phyloP scores from a whole-genome alignment of 306 rosid genomes.

The Alnus rubra region DNA sequence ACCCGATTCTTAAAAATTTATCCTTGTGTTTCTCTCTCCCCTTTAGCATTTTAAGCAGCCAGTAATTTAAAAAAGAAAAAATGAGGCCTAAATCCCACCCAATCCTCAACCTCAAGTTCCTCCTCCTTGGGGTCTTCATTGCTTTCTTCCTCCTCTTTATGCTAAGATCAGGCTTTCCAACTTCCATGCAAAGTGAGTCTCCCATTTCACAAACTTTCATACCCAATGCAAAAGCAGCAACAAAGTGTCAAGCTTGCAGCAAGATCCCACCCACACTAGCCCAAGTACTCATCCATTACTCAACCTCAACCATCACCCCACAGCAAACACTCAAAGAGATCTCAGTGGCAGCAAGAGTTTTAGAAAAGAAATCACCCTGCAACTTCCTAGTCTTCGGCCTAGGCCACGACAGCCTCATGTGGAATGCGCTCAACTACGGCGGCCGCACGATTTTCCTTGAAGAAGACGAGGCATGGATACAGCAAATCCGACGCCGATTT shows the following conservation, averaged over 20 bases:
- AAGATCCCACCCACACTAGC: constrained; percentile 58
- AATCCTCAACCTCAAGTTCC: constrained; percentile 53
- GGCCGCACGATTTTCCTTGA: constrained; percentile 70
- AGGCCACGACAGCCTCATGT: constrained; percentile 89
- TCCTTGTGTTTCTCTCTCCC: not conserved
- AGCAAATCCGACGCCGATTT: constrained; percentile 48
- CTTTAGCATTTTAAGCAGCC: not conserved
- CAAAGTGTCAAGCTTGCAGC: constrained; percentile 36
- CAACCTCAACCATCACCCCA: constrained; percentile 71
- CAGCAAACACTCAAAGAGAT: constrained; percentile 76
- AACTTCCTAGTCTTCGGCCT: constrained; percentile 78
- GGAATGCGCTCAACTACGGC: constrained; percentile 65
- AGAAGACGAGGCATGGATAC: constrained; percentile 75
- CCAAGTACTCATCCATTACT: constrained; percentile 62
- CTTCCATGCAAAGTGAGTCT: constrained; percentile 36
- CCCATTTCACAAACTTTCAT: constrained; percentile 20
- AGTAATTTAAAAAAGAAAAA: constrained; percentile 14
- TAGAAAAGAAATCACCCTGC: constrained; percentile 63
- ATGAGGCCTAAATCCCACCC: constrained; percentile 70
- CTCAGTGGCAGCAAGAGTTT: constrained; percentile 49
- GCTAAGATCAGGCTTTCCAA: constrained; percentile 48
- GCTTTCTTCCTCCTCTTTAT: constrained; percentile 52
- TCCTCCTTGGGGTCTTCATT: constrained; percentile 45
- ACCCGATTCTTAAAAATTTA: not conserved
- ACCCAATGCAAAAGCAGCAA: not conserved